Evolutionary conservation across 2,329 filamentous ascomycete genomes (phyloP), one percentile per base, ranked within the genome.

Genomic region (Phialocephala subalpina): DNA sequence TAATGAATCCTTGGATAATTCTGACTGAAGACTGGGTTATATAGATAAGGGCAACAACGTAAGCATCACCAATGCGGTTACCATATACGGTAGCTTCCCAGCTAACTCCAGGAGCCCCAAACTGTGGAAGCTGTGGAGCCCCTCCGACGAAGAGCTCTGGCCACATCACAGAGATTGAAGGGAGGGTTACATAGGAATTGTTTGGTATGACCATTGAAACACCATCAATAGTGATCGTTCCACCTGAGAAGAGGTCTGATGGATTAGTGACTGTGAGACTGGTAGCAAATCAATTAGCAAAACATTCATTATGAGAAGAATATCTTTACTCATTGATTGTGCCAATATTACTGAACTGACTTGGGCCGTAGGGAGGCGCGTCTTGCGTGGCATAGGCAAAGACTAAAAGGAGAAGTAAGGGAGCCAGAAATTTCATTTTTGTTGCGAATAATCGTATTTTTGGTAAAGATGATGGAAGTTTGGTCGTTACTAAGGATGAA

Each of bases 151-250:
- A 73, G 40, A 72, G 62, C 53, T 73, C 71, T 18, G 58, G 20
- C 71, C 70, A 72, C 6, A 66, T 63, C 8, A 72, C 69, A 16
- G 67, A 67, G 36, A 72, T 72, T 8, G 69, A 65, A 6, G 70
- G 71, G 9, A 73, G 60, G 16, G 71, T 73, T 18, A 64, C 71
- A 22, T 69, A 45, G 7, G 68, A 59, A 20, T 73, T 72, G 8
- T 57, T 63, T 9, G 71, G 70, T 12, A 72, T 57, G 2, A 62
- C 56, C 12, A 71, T 67, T 16, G 38, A 35, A 16, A 66, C 63
- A 3, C 65, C 69, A 65, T 73, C 68, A 8, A 72, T 61, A 16
- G 56, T 63, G n/a, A 73, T 64, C 6, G 64, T 69, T 16, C 70
- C 71, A 16, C 71, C 71, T 16, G 68, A 45, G 65, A 20, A 73